Base-by-base conservation (phyloP, 2,329 filamentous ascomycete species). In the Aspergillus brunneoviolaceus region DNA sequence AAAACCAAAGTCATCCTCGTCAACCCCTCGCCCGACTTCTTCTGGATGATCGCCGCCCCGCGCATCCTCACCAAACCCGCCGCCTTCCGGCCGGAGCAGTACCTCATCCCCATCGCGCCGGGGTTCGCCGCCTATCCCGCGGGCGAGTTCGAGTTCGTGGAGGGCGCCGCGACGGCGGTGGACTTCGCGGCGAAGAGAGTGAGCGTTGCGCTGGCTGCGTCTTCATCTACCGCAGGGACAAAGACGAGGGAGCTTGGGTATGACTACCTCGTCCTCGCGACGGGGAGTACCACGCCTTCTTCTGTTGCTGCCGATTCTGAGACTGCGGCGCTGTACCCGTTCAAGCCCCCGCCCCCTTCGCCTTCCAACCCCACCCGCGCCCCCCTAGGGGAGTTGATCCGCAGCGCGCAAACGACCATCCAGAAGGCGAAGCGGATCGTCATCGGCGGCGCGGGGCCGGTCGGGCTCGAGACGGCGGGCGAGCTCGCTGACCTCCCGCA, bases 181-280 rank as follows among this genome's bases (percentile, higher is more conserved):
- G 77, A 85, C 56, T 69, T 74, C 1, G 63, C 72, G 2, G 66
- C 64, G 21, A 79, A 82, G 31, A 80, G 70, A 1, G 76, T 87
- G 6, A 72, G 75, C 3, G 75, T 84, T 68, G 14, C 50, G 4
- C 25, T 23, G 31, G 6, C 11, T 21, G 23, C 4, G 6, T 2
- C 10, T 35, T 4, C 10, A 14, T 35, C 21, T 21, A 21, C 21
- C 21, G 21, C 23, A 4, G 23, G 23, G 23, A 23, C 23, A 1
- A 23, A 4, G 51, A n/a, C 59, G 49, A 51, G 60, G 51, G 23
- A 65, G 4, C 63, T 86, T 11, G 58, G 73, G 2, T 87, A 83
- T 68, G 79, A 85, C 64, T 80, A 82, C n/a, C 75, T 87, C 2
- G 74, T 87, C 52, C 80, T 86, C 60, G 83, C 84, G 9, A 84